Evolutionary conservation across 352 stramenopile genomes (phyloP).

Genomic region (Phytophthora chlamydospora): DNA sequence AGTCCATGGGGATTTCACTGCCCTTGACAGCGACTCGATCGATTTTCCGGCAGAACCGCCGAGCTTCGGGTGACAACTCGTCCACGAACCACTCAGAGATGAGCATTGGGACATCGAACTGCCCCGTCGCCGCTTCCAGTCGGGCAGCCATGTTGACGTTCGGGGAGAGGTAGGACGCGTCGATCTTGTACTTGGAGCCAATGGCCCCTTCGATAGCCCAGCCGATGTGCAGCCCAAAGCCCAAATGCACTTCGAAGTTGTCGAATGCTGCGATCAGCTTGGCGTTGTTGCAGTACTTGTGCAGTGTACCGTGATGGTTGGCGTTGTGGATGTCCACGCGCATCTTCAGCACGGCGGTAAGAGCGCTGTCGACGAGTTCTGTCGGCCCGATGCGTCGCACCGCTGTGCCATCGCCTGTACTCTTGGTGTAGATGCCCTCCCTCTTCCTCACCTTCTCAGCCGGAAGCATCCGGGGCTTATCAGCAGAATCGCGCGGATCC

Average conservation of each 20-base stretch:
- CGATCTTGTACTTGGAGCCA: slow-evolving; percentile 98
- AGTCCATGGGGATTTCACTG: slow-evolving; percentile 93
- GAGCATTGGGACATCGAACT: slow-evolving; percentile 96
- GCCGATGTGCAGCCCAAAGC: slow-evolving; percentile 97
- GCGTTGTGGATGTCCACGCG: slow-evolving; percentile 95
- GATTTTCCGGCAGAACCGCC: slow-evolving; percentile 92
- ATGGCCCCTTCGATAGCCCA: slow-evolving; percentile 99
- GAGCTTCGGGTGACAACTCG: slow-evolving; percentile 88
- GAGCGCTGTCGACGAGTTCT: slow-evolving; percentile 93
- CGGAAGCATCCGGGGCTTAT: slow-evolving; percentile 74
- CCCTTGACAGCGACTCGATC: slow-evolving; percentile 98
- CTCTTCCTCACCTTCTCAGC: slow-evolving; percentile 65
- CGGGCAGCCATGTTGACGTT: slow-evolving; percentile 98
- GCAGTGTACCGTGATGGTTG: slow-evolving; percentile 82
- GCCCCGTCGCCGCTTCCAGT: slow-evolving; percentile 95
- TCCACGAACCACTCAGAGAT: slow-evolving; percentile 96
- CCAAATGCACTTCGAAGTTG: slow-evolving; percentile 93
- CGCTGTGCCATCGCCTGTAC: slow-evolving; percentile 46
- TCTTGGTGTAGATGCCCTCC: slow-evolving; percentile 76
- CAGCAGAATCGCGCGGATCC: slow-evolving; percentile 72
- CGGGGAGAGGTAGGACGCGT: slow-evolving; percentile 97
- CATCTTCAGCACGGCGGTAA: slow-evolving; percentile 97
- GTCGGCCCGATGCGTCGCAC: slow-evolving; percentile 61
- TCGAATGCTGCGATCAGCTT: slow-evolving; percentile 87
- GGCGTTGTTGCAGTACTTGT: slow-evolving; percentile 85